Conservation (phyloP, 768 basidiomycete species). For the Boletus barrowsii region DNA sequence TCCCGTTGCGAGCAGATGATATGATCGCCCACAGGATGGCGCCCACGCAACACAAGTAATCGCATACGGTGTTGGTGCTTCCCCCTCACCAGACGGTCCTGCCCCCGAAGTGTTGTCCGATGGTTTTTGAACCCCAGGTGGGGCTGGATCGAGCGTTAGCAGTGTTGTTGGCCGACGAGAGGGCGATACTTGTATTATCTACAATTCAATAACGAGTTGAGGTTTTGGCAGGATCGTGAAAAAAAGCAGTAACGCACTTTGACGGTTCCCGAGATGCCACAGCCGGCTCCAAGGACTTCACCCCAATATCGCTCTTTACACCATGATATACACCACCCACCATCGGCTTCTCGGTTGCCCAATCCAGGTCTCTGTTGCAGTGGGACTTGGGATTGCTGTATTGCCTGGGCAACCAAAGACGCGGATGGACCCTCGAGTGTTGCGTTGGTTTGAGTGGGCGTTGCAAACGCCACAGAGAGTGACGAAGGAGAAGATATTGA, state of each 20-base stretch:
- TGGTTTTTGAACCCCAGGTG: conserved; percentile 21
- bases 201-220: conserved; percentile 4
- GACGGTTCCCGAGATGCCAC: conserved; percentile 68
- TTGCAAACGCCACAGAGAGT: conserved; percentile 61
- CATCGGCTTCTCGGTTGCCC: conserved; percentile 78
- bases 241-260: conserved; percentile 50
- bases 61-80: conserved; percentile 49
- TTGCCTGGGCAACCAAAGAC: conserved; percentile 60
- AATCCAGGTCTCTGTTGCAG: conserved; percentile 39
- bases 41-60: conserved; percentile 91
- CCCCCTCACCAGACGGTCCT: conserved; percentile 28
- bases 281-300: conserved; percentile 75
- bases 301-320: conserved; percentile 98
- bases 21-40: conserved; percentile 88
- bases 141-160: conserved; percentile 51
- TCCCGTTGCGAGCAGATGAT: conserved; percentile 92
- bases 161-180: conserved; percentile 65
- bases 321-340: conserved; percentile 94
- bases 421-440: conserved; percentile 54
- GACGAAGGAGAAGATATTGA: conserved; percentile 38
- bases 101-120: conserved; percentile 22
- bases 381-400: conserved; percentile 48
- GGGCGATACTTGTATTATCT: conserved; percentile 75
- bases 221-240: not conserved
- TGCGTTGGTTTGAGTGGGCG: conserved; percentile 63